phyloP scores from a whole-genome alignment of 2,329 filamentous ascomycete species.

The Rutstroemia sp. region DNA sequence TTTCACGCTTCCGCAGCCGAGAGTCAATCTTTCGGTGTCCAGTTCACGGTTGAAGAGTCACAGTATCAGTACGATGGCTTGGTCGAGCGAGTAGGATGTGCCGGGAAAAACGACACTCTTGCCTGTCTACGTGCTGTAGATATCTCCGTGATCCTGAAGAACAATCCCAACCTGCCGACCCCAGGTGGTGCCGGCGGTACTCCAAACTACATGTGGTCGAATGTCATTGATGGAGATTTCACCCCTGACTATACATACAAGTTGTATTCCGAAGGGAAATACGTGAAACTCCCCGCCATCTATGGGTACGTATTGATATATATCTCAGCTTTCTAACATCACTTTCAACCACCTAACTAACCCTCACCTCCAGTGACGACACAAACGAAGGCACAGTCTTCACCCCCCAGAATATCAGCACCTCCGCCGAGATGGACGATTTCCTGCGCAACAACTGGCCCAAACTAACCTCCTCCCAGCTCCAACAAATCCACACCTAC shows the following conservation, averaged over 20 bases:
- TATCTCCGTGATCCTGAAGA: constrained; percentile 34
- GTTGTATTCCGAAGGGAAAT: constrained; percentile 40
- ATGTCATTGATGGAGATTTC: constrained; percentile 47
- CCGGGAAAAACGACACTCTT: constrained; percentile 32
- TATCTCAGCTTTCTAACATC: no score
- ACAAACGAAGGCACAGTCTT: constrained; percentile 62
- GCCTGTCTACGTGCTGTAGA: constrained; percentile 40
- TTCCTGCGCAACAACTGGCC: constrained; percentile 55
- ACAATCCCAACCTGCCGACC: constrained; percentile 35
- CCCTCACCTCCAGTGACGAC: constrained; percentile 35
- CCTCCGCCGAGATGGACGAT: constrained; percentile 39
- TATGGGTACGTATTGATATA: constrained; percentile 28
- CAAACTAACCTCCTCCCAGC: constrained; percentile 41
- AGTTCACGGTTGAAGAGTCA: constrained; percentile 39
- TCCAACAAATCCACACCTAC: constrained; percentile 43
- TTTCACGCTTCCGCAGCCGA: constrained; percentile 46
- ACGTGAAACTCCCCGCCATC: constrained; percentile 47
- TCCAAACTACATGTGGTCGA: constrained; percentile 47
- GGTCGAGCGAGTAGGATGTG: constrained; percentile 37
- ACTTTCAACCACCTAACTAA: background rate
- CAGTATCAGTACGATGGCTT: constrained; percentile 47
- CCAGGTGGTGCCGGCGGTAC: constrained; percentile 27
- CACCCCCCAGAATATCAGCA: constrained; percentile 42
- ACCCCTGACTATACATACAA: constrained; percentile 44
- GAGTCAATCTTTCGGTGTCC: constrained; percentile 44